Evolutionary conservation across 371 early-diverging fungal species (phyloP).

Genomic region (Lichtheimia corymbifera): DNA sequence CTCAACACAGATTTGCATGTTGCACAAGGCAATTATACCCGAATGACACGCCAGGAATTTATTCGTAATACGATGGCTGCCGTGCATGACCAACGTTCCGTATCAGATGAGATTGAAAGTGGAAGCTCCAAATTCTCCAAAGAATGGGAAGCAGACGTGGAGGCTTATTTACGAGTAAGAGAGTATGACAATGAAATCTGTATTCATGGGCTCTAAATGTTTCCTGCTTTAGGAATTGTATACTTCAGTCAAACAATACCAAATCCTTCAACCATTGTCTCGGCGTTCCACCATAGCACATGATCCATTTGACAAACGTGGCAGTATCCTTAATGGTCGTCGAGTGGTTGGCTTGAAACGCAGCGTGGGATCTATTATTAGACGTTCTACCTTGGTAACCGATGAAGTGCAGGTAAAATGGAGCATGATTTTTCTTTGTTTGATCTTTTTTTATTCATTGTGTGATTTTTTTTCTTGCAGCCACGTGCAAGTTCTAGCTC

Average conservation of each 20-base stretch:
- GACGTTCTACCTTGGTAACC: conserved; percentile 23
- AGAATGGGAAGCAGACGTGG: conserved; percentile 49
- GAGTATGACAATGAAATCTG: too few species aligned
- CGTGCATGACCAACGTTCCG: conserved; percentile 45
- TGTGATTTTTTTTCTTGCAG: background rate
- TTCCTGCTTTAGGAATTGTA: conserved; percentile 64
- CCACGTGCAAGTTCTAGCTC: conserved; percentile 21
- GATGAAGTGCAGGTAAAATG: conserved; percentile 31
- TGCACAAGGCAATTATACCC: conserved; percentile 65
- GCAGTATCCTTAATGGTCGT: conserved; percentile 19
- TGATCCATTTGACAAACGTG: conserved; percentile 14
- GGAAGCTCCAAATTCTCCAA: conserved; percentile 24
- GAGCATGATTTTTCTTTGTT: conserved; percentile 74
- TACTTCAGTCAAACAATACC: conserved; percentile 70
- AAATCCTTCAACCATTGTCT: conserved; percentile 67
- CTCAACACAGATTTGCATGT: conserved; percentile 93
- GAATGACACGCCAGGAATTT: conserved; percentile 65
- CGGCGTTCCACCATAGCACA: background rate
- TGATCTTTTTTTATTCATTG: conserved; percentile 80
- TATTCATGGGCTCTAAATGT: too few species aligned
- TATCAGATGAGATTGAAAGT: conserved; percentile 24
- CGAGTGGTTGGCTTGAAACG: conserved; percentile 21
- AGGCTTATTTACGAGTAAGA: conserved; percentile 37
- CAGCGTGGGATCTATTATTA: conserved; percentile 22
- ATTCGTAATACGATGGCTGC: conserved; percentile 62